Conservation (phyloP, 2,329 filamentous ascomycete genomes). For the Microcyclospora tardicrescens region DNA sequence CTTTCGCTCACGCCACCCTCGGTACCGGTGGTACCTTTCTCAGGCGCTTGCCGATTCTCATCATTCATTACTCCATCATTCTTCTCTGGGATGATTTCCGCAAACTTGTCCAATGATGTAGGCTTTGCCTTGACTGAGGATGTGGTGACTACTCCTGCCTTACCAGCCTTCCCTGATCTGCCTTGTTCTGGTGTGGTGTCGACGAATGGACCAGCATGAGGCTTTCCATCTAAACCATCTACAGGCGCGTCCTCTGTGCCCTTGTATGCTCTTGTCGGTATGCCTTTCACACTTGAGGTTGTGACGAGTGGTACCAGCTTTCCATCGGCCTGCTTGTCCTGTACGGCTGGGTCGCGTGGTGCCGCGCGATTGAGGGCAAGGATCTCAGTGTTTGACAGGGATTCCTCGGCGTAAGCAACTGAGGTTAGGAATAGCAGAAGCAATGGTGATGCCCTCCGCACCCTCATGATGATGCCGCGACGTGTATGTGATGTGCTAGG, state of each 20-base stretch:
- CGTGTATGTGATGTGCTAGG: neutral
- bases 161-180: conserved; percentile 11
- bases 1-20: conserved; percentile 84
- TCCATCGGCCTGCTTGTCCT: no score
- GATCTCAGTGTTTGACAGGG: neutral
- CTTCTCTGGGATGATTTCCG: conserved; percentile 37
- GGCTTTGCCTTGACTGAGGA: conserved; percentile 20
- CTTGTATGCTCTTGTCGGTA: conserved; percentile 19
- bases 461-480: conserved; percentile 41
- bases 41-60: conserved; percentile 59
- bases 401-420: conserved; percentile 37
- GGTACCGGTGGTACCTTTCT: conserved; percentile 76
- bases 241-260: conserved; percentile 74
- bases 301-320: no score
- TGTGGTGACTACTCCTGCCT: conserved; percentile 14
- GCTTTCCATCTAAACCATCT: conserved; percentile 86
- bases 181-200: conserved; percentile 32
- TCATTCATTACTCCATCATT: conserved; percentile 89
- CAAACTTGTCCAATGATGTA: conserved; percentile 19
- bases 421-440: conserved; percentile 47
- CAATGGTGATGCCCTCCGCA: conserved; percentile 36
- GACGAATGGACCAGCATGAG: conserved; percentile 73
- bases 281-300: no score
- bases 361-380: neutral
- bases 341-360: neutral